Conservation (phyloP, 768 basidiomycete species). For the Omphalotus guepiniiformis region DNA sequence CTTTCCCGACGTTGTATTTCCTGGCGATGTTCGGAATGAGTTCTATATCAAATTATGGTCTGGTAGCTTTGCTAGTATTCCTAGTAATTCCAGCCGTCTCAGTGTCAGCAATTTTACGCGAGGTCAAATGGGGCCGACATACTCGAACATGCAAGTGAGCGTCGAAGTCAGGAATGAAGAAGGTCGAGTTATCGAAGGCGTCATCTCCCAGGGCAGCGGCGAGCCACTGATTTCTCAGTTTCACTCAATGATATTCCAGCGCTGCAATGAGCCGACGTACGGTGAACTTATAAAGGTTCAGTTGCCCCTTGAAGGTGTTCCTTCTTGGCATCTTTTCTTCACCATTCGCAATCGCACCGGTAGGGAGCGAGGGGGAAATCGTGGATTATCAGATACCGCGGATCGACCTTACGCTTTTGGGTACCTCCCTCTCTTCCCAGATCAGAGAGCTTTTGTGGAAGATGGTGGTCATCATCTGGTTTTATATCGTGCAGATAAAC, state of each 20-base stretch:
- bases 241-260: slow-evolving; percentile 87
- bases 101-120: slow-evolving; percentile 61
- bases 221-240: slow-evolving; percentile 79
- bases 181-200: slow-evolving; percentile 64
- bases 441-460: slow-evolving; percentile 72
- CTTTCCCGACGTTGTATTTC: slow-evolving; percentile 95
- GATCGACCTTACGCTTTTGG: slow-evolving; percentile 91
- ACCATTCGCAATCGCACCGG: slow-evolving; percentile 78
- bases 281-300: slow-evolving; percentile 90
- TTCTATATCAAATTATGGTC: slow-evolving; percentile 96
- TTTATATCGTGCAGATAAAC: slow-evolving; percentile 79
- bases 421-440: slow-evolving; percentile 82
- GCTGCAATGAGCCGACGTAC: slow-evolving; percentile 86
- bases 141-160: slow-evolving; percentile 81
- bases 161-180: slow-evolving; percentile 80
- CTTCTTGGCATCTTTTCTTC: slow-evolving; percentile 90
- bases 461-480: slow-evolving; percentile 86
- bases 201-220: slow-evolving; percentile 80
- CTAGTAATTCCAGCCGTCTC: slow-evolving; percentile 43
- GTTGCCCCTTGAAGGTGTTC: slow-evolving; percentile 61
- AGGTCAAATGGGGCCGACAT: slow-evolving; percentile 45
- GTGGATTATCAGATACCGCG: slow-evolving; percentile 31
- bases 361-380: slow-evolving; percentile 40
- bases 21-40: slow-evolving; percentile 89
- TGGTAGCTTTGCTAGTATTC: slow-evolving; percentile 72